Evolutionary conservation across 1,139 yeast species (phyloP), one percentile per base, ranked within the genome.

Genomic region (Zygosaccharomyces pseudobailii): DNA sequence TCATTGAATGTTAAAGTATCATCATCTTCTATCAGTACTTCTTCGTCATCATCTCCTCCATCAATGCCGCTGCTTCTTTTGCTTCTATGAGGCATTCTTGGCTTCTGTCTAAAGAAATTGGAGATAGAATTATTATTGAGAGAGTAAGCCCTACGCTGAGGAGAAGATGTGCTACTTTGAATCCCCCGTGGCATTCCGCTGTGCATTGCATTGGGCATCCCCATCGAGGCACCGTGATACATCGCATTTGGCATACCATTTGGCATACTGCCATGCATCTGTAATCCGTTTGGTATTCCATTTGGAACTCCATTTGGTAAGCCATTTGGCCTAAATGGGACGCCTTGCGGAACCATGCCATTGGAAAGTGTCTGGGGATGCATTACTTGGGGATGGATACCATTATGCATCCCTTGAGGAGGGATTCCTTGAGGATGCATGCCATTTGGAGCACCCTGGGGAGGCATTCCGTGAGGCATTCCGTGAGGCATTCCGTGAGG

Each of bases 1-100:
- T 84, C 90, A 53, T 79, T 79, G 54, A 82, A 80, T 0, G 87
- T 76, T 51, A 84, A 72, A 36, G 71, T 68, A 25, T 66, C 65
- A 9, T 73, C 72, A 23, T 70, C 72, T 37, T 76, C 74, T 8
- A 75, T 72, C 6, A 80, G 79, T 3, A 67, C 70, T 21, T 79
- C 85, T 8, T 76, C 86, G 48, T 79, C 84, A n/a, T 59, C 61
- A n/a, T 55, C 59, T 22, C 52, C 56, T 9, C 45, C 56, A 27
- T 43, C 49, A 8, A 24, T 6, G 3, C 48, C 55, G 24, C 50
- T 43, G 45, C 47, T 51, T 6, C 44, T 31, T 34, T 41, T 51
- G 13, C 54, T 50, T 25, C 32, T 27, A 42, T 53, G 46, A 19
- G 49, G 46, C 33, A 43, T 42, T 38, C 40, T 43, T 19, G 53